Evolutionary conservation across 2,329 filamentous ascomycete species (phyloP).

Genomic region (Endothia cerciana): DNA sequence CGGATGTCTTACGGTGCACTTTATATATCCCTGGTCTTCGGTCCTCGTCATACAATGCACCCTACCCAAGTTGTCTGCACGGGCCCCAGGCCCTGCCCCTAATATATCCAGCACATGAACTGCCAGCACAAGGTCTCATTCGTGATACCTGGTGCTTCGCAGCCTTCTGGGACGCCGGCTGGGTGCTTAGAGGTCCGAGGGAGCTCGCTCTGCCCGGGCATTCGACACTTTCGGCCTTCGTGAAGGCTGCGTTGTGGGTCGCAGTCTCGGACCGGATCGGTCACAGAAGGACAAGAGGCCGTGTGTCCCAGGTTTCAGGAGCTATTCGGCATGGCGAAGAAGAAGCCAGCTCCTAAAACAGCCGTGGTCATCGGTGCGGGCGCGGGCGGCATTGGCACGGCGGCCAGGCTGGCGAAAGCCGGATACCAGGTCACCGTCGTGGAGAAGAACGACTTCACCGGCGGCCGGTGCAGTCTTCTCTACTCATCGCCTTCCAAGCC

Average conservation of each 20-base stretch:
- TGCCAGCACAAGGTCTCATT: not conserved
- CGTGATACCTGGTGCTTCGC: not conserved
- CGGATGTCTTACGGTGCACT: not conserved
- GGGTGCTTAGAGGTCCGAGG: not conserved
- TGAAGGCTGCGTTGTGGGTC: no score
- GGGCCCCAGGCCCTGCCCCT: no score
- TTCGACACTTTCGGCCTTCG: no score
- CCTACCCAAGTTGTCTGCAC: no score
- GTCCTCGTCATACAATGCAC: not conserved
- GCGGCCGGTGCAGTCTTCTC: slow-evolving; percentile 71
- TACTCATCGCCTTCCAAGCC: slow-evolving; percentile 35
- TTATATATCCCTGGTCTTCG: not conserved
- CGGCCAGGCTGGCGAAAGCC: slow-evolving; percentile 71
- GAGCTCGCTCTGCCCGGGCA: not conserved
- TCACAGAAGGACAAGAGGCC: not conserved
- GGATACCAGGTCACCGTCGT: slow-evolving; percentile 74
- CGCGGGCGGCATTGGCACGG: slow-evolving; percentile 71
- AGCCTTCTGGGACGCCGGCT: not conserved
- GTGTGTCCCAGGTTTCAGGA: no score
- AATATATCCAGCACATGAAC: not conserved
- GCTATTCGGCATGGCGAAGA: slow-evolving; percentile 13
- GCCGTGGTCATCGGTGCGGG: slow-evolving; percentile 59
- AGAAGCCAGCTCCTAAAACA: slow-evolving; percentile 14
- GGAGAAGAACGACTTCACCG: slow-evolving; percentile 77
- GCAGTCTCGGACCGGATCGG: no score